Evolutionary conservation across 2,329 filamentous ascomycete species (phyloP), one percentile per base, ranked within the genome.

Genomic region (Fusarium compactum): DNA sequence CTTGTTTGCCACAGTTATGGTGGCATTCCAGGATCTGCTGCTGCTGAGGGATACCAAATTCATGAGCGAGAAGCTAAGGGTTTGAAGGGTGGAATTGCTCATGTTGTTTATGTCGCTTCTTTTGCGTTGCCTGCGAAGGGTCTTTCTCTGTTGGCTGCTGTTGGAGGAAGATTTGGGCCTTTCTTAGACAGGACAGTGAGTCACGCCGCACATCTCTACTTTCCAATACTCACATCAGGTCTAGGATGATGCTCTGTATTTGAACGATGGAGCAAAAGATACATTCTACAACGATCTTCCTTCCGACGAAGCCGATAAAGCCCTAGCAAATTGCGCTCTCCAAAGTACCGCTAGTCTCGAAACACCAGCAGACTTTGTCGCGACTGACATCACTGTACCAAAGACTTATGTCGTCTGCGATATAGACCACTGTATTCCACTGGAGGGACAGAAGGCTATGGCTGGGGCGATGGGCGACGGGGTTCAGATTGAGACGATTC

Each of bases 381-480:
- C 70, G 0, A 58, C 71, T 0, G 76, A 78, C 12, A 47, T 76
- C 8, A 40, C 44, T 3, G 70, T 71, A 0, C 67, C 72, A 0
- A 77, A 70, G 56, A 78, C 75, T 0, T 79, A 77, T 16, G 58
- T 79, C 10, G 62, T 71, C 10, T 78, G 76, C 22, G 68, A 67
- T 9, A 45, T 72, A 3, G 77, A 79, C 44, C 34, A 58, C 1
- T 30, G 57, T 0, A 54, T 78, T 20, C 74, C 75, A 0, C 24
- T 65, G 9, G 45, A 64, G 16, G 71, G 63, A 3, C 76, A 78
- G 22, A 32, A 67, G 24, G 62, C 44, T 4, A 69, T 78, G 67
- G 76, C 74, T 4, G 52, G 54, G 0, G 67, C 54, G 0, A 58
- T 70, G 53, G 58, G 58, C 1, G 43, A 41, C 2, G 18, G 20